phyloP scores from a whole-genome alignment of 805 yeast species.

The Komagataella phaffii region DNA sequence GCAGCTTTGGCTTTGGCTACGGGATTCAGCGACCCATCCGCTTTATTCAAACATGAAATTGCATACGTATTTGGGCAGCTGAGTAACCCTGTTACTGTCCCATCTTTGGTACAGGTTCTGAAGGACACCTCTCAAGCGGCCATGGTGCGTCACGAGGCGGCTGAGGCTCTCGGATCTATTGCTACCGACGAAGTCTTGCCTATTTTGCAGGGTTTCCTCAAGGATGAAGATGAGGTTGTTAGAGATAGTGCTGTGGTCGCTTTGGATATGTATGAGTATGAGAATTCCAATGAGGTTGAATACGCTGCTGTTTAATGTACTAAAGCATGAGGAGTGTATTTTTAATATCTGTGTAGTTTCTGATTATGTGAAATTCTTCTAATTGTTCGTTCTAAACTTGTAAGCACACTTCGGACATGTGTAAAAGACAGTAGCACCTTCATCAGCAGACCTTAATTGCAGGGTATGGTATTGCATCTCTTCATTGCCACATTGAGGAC shows the following conservation, averaged over 20 bases:
- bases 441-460: constrained; percentile 96
- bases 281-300: constrained; percentile 71
- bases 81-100: constrained; percentile 86
- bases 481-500: constrained; percentile 97
- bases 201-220: constrained; percentile 62
- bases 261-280: constrained; percentile 95
- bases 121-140: constrained; percentile 75
- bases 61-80: constrained; percentile 98
- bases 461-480: constrained; percentile 97
- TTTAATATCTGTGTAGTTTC: not conserved
- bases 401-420: constrained; percentile 91
- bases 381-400: constrained; percentile 90
- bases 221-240: constrained; percentile 80
- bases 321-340: not conserved
- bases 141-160: constrained; percentile 99
- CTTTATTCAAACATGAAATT: constrained; percentile 92
- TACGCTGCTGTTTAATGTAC: constrained; percentile 32
- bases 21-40: constrained; percentile 84
- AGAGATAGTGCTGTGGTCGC: constrained; percentile 97
- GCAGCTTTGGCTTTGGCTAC: constrained; percentile 86
- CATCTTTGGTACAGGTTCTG: constrained; percentile 72
- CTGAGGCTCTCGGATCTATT: constrained; percentile 94
- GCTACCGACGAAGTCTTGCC: constrained; percentile 95
- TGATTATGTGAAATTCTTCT: not conserved
- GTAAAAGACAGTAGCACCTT: constrained; percentile 98